phyloP scores from a whole-genome alignment of 768 basidiomycete genomes.

The Fomitopsis pulvina region DNA sequence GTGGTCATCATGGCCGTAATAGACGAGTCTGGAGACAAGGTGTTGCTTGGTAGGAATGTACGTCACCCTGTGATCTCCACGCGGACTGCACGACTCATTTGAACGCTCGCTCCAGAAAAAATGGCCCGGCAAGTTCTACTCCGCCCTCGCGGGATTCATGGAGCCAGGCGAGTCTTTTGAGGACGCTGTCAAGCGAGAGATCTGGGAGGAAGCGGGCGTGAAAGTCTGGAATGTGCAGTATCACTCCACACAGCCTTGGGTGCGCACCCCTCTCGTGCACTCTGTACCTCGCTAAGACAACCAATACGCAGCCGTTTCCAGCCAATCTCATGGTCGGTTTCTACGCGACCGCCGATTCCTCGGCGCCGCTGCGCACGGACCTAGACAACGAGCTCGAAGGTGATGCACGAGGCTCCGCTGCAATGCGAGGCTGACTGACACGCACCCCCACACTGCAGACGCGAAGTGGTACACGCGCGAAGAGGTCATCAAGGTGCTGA shows the following conservation, averaged over 20 bases:
- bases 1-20: constrained; percentile 90
- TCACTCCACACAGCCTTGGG: constrained; percentile 87
- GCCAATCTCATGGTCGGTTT: constrained; percentile 90
- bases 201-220: constrained; percentile 97
- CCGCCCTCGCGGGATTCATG: constrained; percentile 88
- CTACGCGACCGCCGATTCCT: constrained; percentile 70
- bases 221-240: constrained; percentile 77
- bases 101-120: constrained; percentile 46
- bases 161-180: constrained; percentile 95
- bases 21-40: constrained; percentile 71
- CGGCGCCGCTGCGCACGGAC: constrained; percentile 71
- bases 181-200: constrained; percentile 86
- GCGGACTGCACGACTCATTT: too few relatives aligned
- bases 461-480: constrained; percentile 83
- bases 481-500: constrained; percentile 62
- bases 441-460: constrained; percentile 38
- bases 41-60: constrained; percentile 85
- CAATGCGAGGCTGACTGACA: background rate
- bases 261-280: constrained; percentile 25
- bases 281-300: background rate
- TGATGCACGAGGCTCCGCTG: constrained; percentile 24
- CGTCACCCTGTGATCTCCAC: too few relatives aligned
- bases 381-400: constrained; percentile 94
- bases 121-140: constrained; percentile 63
- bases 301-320: constrained; percentile 69